Percentiles rank a stretch among this genome's conserved stretches.
Conservation (phyloP, 352 stramenopile genomes). For the Pythium sukuiense region DNA sequence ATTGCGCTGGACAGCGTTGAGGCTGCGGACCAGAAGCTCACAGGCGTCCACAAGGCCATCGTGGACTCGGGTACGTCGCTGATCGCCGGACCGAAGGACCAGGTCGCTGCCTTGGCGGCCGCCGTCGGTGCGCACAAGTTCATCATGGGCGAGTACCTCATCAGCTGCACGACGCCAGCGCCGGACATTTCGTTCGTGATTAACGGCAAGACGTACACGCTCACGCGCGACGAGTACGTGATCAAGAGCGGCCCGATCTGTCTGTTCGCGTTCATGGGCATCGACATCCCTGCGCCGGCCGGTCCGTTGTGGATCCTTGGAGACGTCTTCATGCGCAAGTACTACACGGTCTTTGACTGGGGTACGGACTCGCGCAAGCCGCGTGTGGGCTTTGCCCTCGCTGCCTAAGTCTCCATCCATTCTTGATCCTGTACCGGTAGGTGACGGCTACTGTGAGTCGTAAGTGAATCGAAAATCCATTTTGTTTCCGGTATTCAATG, state of each 20-base stretch:
- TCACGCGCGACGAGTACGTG: conserved; percentile 93
- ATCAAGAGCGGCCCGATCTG: conserved; percentile 91
- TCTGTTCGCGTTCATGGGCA: conserved; percentile 95
- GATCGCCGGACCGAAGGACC: conserved; percentile 90
- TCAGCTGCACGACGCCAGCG: conserved; percentile 89
- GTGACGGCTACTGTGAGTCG: background rate
- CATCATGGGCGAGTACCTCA: conserved; percentile 94
- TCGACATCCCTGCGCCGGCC: conserved; percentile 89
- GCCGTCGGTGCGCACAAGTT: conserved; percentile 89
- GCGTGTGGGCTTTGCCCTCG: conserved; percentile 84
- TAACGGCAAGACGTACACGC: conserved; percentile 88
- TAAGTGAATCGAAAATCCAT: background rate
- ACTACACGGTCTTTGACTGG: conserved; percentile 95
- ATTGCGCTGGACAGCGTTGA: conserved; percentile 72
- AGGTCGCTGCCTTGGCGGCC: conserved; percentile 86
- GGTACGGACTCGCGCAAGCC: conserved; percentile 68
- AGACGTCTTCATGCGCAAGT: conserved; percentile 95
- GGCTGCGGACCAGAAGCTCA: conserved; percentile 57
- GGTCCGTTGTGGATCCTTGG: conserved; percentile 88
- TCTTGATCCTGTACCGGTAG: background rate
- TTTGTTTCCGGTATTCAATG: background rate
- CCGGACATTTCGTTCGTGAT: conserved; percentile 94
- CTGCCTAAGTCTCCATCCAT: conserved; percentile 35
- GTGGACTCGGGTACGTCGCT: conserved; percentile 96
- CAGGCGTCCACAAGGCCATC: conserved; percentile 82